Evolutionary conservation across 2,329 filamentous ascomycete genomes (phyloP).

Genomic region (Penicillium freii): DNA sequence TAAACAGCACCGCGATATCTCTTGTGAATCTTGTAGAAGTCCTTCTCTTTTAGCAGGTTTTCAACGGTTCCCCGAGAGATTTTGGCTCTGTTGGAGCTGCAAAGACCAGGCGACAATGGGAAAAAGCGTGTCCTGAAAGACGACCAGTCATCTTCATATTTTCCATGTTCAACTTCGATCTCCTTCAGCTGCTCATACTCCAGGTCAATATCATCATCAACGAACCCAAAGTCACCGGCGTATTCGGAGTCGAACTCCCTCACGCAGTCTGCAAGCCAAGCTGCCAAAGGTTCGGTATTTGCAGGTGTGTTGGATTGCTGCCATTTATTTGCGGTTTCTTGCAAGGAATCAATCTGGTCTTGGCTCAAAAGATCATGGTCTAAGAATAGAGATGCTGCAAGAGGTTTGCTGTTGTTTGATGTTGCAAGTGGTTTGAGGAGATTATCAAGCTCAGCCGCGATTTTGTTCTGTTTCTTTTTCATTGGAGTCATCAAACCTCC

Average conservation of each 20-base stretch:
- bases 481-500: constrained; percentile 45
- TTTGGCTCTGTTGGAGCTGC: constrained; percentile 19
- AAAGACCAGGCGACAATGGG: constrained; percentile 44
- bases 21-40: constrained; percentile 62
- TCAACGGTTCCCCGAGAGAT: constrained; percentile 38
- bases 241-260: constrained; percentile 47
- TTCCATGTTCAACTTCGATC: constrained; percentile 56
- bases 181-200: constrained; percentile 62
- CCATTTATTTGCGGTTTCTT: constrained; percentile 48
- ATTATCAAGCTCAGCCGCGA: constrained; percentile 43
- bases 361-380: constrained; percentile 59
- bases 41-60: constrained; percentile 37
- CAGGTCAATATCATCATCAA: constrained; percentile 60
- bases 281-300: constrained; percentile 42
- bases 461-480: constrained; percentile 41
- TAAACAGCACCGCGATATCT: constrained; percentile 64
- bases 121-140: constrained; percentile 49
- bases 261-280: constrained; percentile 59
- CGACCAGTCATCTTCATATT: constrained; percentile 56
- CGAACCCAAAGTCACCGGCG: constrained; percentile 50
- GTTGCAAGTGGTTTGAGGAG: constrained; percentile 45
- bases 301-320: constrained; percentile 26
- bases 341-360: constrained; percentile 63
- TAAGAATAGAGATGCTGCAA: constrained; percentile 57
- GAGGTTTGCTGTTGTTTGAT: constrained; percentile 40